Base-by-base conservation (phyloP, 176 grass and related monocot genomes). In the Eleusine coracana region DNA sequence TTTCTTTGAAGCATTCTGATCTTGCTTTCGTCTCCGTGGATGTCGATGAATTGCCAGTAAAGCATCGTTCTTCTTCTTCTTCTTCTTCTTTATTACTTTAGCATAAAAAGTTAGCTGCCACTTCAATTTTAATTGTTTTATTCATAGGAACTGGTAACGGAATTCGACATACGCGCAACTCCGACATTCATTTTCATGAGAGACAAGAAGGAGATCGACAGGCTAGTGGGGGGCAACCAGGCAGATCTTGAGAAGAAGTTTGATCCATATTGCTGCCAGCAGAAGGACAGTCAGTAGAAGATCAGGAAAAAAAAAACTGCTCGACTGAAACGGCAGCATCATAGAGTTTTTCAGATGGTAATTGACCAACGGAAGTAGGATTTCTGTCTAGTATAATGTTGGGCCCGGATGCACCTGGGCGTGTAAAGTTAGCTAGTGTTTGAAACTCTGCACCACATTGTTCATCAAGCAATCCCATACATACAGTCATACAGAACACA, bases 121-220 rank as follows among this genome's bases (percentile, higher is more conserved):
- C 52, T 59, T 20, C 12, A 3, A 40, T 66, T 31, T 21, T 3
- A 0, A 34, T 15, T 82, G 14, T 3, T 83, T 72, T n/a, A n/a
- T n/a, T 49, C 34, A 40, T 77, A 93, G 96, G 96, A 95, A 66
- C 38, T 98, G 55, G 86, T 83, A 77, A 36, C 82, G 2, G 9
- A 55, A 60, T 98, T 85, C 59, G 87, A 86, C 45, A 16, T 98
- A 55, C 82, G 82, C 3, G 92, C 92, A 45, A 98, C 92, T 11
- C 96, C 96, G 7, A 93, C 96, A 46, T 93, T 98, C 79, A 68
- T 93, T 37, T 95, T 95, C 86, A 67, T 93, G 81, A 73, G 82
- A 83, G 82, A 86, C 18, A 92, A 84, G 13, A 61, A 90, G 74
- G 85, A 83, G 81, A 60, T 93, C 25, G 88, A 98, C 41, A 91